Evolutionary conservation across 352 stramenopile species (phyloP).

Genomic region (Globisporangium parvum): DNA sequence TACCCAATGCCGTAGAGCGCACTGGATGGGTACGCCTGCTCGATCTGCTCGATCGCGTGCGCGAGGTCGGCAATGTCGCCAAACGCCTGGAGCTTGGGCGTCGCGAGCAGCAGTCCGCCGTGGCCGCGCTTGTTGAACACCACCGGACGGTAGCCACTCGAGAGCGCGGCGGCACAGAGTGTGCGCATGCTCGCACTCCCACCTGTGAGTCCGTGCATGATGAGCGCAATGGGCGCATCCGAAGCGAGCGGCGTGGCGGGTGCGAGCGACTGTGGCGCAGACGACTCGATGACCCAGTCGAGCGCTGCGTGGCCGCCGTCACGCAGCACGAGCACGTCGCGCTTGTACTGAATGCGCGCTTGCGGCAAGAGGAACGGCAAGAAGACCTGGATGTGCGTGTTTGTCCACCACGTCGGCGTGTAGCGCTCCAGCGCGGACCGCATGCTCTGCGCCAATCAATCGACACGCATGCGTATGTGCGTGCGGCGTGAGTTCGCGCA

Average conservation of each 20-base stretch:
- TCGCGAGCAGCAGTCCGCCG: slow-evolving; percentile 50
- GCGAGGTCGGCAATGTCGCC: slow-evolving; percentile 57
- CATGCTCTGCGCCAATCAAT: slow-evolving; percentile 21
- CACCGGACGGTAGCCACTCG: slow-evolving; percentile 61
- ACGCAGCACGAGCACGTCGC: slow-evolving; percentile 46
- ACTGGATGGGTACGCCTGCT: slow-evolving; percentile 36
- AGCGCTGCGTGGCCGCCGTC: slow-evolving; percentile 64
- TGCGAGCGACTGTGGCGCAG: slow-evolving; percentile 6
- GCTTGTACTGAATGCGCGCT: slow-evolving; percentile 39
- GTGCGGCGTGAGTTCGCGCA: neutral
- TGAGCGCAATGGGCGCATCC: slow-evolving; percentile 48
- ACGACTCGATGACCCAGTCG: slow-evolving; percentile 55
- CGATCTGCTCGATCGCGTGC: slow-evolving; percentile 45
- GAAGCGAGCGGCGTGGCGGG: slow-evolving; percentile 2
- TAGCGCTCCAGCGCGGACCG: slow-evolving; percentile 48
- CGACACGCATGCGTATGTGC: neutral
- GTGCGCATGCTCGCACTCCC: slow-evolving; percentile 58
- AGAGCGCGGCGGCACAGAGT: slow-evolving; percentile 54
- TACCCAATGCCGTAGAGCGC: slow-evolving; percentile 64
- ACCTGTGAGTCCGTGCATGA: slow-evolving; percentile 67
- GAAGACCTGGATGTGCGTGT: slow-evolving; percentile 62
- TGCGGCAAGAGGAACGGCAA: slow-evolving; percentile 72
- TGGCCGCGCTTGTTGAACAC: slow-evolving; percentile 85
- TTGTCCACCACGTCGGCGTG: slow-evolving; percentile 72
- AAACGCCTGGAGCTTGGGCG: slow-evolving; percentile 64